Percentiles rank a stretch among this genome's conserved stretches.
Evolutionary conservation across 768 basidiomycete species (phyloP).

Genomic region (Pleurotus eryngii): DNA sequence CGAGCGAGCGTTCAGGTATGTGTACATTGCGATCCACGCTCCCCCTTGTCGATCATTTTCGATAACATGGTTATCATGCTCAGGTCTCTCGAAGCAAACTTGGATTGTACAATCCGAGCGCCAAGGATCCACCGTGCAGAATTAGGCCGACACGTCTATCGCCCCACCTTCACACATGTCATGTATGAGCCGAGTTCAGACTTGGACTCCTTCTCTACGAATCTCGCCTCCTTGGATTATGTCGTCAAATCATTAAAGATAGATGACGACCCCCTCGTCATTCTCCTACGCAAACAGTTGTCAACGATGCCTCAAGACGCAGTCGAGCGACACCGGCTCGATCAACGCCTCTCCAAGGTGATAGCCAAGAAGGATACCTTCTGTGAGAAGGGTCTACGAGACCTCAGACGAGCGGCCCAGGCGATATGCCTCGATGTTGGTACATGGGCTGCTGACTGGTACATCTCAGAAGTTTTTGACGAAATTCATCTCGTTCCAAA

Average conservation of each 20-base stretch:
- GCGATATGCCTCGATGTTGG: slow-evolving; percentile 65
- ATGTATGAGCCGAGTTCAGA: slow-evolving; percentile 34
- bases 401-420: slow-evolving; percentile 51
- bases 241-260: slow-evolving; percentile 52
- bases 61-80: not conserved
- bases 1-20: slow-evolving; percentile 56
- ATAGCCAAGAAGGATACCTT: slow-evolving; percentile 58
- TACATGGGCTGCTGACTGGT: slow-evolving; percentile 80
- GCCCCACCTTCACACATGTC: slow-evolving; percentile 61
- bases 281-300: slow-evolving; percentile 45
- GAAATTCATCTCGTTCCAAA: not conserved
- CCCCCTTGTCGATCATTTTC: not conserved
- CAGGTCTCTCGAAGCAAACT: slow-evolving; percentile 64
- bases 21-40: slow-evolving; percentile 3
- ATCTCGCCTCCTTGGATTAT: slow-evolving; percentile 43
- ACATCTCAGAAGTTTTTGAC: slow-evolving; percentile 54
- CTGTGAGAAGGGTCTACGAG: slow-evolving; percentile 62
- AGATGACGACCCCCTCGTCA: slow-evolving; percentile 64
- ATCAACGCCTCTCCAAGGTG: slow-evolving; percentile 63
- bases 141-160: slow-evolving; percentile 56
- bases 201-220: slow-evolving; percentile 42
- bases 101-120: slow-evolving; percentile 64
- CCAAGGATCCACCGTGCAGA: slow-evolving; percentile 56
- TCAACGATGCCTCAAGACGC: slow-evolving; percentile 30
- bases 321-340: slow-evolving; percentile 47